Base-by-base conservation (phyloP, 1,139 yeast species). In the Blastobotrys arbuscula region DNA sequence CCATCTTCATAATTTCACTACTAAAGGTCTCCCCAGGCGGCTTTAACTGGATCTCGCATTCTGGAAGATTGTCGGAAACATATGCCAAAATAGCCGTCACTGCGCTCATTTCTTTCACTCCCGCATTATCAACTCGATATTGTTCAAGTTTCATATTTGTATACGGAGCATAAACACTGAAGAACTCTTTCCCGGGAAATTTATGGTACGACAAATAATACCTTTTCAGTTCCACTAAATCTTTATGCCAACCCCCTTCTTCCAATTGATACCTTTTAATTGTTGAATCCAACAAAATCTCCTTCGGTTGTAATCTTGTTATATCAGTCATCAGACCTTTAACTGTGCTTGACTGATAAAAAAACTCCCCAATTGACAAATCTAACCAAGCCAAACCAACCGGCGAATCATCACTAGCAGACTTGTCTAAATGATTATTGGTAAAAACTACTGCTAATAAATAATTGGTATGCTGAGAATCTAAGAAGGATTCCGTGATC, bases 311-410 rank as follows among this genome's bases (percentile, higher is more conserved):
- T 4, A 86, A 77, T 39, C 94, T 68, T 0, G 86, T 70, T 1
- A 86, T 64, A 52, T 82, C 86, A 3, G 84, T 73, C 50, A 76
- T 69, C 4, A 86, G 62, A n/a, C 76, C 76, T 3, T 69, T 72
- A 19, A 78, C 59, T 0, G 77, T 74, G 0, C 89, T 79, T 40
- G 78, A 78, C 58, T 85, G 85, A 2, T 81, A 81, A 58, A 73
- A 79, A 44, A 88, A 78, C 34, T 80, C 82, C 0, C 97, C 97
- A 0, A 92, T 79, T 0, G 95, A 84, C 1, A 92, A 71, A 64
- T 92, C 97, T 34, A 84, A 77, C 98, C 98, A 92, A 18, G 92
- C 78, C 4, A 92, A 62, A 0, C 96, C 97, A 2, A 89, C 64
- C 65, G 50, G 74, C 65, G 57, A 74, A 0, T 75, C 68, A 15